Conservation (phyloP, 2,329 filamentous ascomycete species). For the Alternaria burnsii region DNA sequence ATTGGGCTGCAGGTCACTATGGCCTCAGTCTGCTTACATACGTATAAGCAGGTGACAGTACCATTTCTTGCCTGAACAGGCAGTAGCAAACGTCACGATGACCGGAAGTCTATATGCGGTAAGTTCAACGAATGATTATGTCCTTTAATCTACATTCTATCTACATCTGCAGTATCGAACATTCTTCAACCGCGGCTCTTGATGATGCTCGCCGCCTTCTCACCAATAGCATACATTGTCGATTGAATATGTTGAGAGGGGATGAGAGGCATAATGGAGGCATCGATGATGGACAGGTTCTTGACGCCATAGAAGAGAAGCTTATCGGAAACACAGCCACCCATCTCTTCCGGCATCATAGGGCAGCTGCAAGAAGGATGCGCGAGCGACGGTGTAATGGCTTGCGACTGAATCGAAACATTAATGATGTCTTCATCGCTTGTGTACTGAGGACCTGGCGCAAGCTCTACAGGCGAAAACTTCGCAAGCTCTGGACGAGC, state of each 20-base stretch:
- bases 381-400: constrained; percentile 34
- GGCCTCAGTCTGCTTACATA: no score
- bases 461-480: constrained; percentile 33
- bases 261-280: constrained; percentile 44
- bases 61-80: no score
- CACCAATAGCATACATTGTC: constrained; percentile 45
- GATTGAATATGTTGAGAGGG: constrained; percentile 44
- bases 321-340: constrained; percentile 39
- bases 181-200: no score
- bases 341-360: constrained; percentile 46
- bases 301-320: constrained; percentile 43
- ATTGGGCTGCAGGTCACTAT: no score
- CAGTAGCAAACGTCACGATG: no score
- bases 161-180: no score
- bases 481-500: constrained; percentile 36
- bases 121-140: no score
- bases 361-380: constrained; percentile 41
- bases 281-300: constrained; percentile 42
- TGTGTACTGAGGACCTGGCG: constrained; percentile 37
- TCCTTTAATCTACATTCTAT: no score
- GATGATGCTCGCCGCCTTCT: constrained; percentile 26
- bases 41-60: no score
- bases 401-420: constrained; percentile 21
- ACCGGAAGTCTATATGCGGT: no score
- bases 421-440: constrained; percentile 41